phyloP scores from a whole-genome alignment of 768 basidiomycete species.

The Kwoniella dejecticola region DNA sequence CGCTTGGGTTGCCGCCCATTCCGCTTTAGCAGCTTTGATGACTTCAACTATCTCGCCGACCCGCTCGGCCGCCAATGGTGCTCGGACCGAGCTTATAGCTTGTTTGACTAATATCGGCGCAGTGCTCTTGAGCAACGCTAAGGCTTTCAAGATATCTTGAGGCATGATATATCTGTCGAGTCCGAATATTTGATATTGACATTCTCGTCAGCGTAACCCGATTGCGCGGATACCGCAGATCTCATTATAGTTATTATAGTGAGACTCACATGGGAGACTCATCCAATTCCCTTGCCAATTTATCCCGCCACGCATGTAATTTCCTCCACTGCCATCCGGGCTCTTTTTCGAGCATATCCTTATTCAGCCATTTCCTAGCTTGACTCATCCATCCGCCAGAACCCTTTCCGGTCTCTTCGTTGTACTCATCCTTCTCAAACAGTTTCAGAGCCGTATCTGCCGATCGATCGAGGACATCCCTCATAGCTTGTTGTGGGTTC shows the following conservation, averaged over 20 bases:
- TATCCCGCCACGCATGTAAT: slow-evolving; percentile 82
- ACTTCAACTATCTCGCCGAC: slow-evolving; percentile 32
- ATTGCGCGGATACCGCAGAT: no score
- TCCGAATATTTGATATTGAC: not conserved
- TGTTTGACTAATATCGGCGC: slow-evolving; percentile 13
- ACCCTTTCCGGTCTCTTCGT: slow-evolving; percentile 66
- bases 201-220: no score
- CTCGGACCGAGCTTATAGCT: slow-evolving; percentile 6
- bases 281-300: slow-evolving; percentile 75
- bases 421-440: slow-evolving; percentile 72
- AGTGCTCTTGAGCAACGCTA: slow-evolving; percentile 20
- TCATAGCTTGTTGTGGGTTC: slow-evolving; percentile 61
- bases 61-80: slow-evolving; percentile 14
- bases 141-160: slow-evolving; percentile 22
- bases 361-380: slow-evolving; percentile 81
- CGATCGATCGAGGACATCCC: slow-evolving; percentile 70
- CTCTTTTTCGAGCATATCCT: slow-evolving; percentile 52
- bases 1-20: slow-evolving; percentile 11
- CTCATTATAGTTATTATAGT: no score
- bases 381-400: slow-evolving; percentile 75
- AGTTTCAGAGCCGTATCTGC: slow-evolving; percentile 73
- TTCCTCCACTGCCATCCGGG: slow-evolving; percentile 68
- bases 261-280: slow-evolving; percentile 79
- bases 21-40: slow-evolving; percentile 32
- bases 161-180: slow-evolving; percentile 41